A percentile compares a stretch with the other conserved stretches of the same genome.
These are phyloP conservation scores for Uncinocarpus reesii DNA, from an alignment of 2,329 filamentous ascomycete genomes.

Conservation along the genomic window DNA sequence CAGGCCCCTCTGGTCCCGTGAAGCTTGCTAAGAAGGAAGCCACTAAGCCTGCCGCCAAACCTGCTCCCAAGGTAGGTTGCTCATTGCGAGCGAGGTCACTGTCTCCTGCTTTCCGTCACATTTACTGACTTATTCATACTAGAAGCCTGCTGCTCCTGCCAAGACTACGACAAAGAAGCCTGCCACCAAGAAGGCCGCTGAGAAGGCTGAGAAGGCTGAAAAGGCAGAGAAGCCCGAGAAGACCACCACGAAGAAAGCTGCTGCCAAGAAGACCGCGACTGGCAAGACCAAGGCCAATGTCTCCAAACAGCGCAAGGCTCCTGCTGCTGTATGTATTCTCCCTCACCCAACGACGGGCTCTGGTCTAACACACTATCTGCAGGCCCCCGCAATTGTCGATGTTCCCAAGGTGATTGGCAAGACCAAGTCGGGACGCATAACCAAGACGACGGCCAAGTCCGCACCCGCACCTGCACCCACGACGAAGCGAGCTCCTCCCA, in stretches of 20 bases:
- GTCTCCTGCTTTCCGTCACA: background rate
- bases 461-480: conserved; percentile 29
- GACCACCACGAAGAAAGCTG: conserved; percentile 34
- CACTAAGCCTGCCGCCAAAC: conserved; percentile 34
- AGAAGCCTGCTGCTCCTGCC: conserved; percentile 18
- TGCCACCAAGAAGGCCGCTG: conserved; percentile 23
- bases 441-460: conserved; percentile 51
- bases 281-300: conserved; percentile 46
- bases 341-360: conserved; percentile 17
- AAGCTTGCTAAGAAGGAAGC: conserved; percentile 77
- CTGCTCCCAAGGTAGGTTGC: conserved; percentile 23
- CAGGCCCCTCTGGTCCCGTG: conserved; percentile 75
- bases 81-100: background rate
- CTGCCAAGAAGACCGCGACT: conserved; percentile 43
- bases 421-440: conserved; percentile 78
- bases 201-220: conserved; percentile 28
- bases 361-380: conserved; percentile 1
- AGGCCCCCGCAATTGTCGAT: conserved; percentile 58
- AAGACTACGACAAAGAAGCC: conserved; percentile 28
- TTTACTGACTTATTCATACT: conserved; percentile 2
- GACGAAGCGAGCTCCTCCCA: conserved; percentile 37
- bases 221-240: conserved; percentile 35
- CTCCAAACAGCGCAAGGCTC: conserved; percentile 45
- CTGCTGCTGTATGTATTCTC: conserved; percentile 34
- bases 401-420: conserved; percentile 61